Percentiles rank a stretch among this genome's conserved stretches.
phyloP scores from a whole-genome alignment of 768 basidiomycete species.

The Coprinellus micaceus region DNA sequence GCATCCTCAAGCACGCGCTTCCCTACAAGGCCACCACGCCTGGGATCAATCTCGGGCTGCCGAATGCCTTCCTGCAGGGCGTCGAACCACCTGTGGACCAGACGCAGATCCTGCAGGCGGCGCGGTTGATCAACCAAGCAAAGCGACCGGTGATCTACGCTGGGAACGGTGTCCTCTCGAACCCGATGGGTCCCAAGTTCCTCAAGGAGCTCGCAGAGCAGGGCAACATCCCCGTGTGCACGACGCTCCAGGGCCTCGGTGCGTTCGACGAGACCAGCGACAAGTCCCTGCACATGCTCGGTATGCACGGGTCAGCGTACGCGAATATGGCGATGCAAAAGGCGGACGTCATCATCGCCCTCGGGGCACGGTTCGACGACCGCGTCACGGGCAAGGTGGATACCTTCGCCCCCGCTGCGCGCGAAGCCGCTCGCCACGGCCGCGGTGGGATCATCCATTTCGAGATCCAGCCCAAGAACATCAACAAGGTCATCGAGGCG shows the following conservation, averaged over 20 bases:
- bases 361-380: conserved; percentile 96
- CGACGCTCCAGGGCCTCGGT: conserved; percentile 93
- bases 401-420: conserved; percentile 87
- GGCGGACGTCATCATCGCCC: conserved; percentile 96
- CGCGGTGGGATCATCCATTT: conserved; percentile 98
- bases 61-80: conserved; percentile 66
- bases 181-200: conserved; percentile 76
- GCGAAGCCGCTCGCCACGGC: conserved; percentile 78
- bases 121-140: conserved; percentile 87
- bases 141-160: conserved; percentile 91
- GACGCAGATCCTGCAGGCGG: conserved; percentile 74
- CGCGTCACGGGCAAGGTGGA: conserved; percentile 92
- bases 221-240: conserved; percentile 96
- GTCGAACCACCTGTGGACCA: conserved; percentile 57
- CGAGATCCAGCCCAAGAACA: conserved; percentile 96
- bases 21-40: conserved; percentile 86
- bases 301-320: conserved; percentile 97
- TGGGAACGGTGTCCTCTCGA: conserved; percentile 85
- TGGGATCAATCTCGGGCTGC: conserved; percentile 68
- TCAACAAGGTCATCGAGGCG: conserved; percentile 98
- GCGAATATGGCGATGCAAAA: conserved; percentile 98
- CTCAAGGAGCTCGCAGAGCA: conserved; percentile 72
- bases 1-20: conserved; percentile 79
- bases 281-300: conserved; percentile 91
- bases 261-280: conserved; percentile 90